phyloP scores from a whole-genome alignment of 129 eudicot genomes.

The Helianthus annuus region DNA sequence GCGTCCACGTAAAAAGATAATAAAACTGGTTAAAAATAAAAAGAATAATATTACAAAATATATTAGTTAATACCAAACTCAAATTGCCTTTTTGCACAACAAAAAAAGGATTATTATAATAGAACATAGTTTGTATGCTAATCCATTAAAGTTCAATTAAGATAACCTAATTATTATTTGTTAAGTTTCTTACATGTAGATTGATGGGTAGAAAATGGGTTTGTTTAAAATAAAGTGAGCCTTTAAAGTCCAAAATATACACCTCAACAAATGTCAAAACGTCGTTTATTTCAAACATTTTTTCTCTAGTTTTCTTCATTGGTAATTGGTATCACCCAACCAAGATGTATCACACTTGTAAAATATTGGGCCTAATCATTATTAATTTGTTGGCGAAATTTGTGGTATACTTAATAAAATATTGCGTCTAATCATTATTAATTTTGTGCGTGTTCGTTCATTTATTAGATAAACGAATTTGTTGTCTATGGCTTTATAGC shows the following conservation, averaged over 20 bases:
- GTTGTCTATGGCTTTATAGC: too few species aligned
- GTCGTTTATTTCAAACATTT: constrained; percentile 17
- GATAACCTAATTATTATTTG: background rate
- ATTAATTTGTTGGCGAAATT: too few species aligned
- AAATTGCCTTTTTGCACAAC: background rate
- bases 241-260: constrained; percentile 31
- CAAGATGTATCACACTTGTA: background rate
- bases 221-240: background rate
- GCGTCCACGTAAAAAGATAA: background rate
- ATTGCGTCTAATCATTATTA: background rate
- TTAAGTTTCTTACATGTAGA: background rate
- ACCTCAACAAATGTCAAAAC: constrained; percentile 18
- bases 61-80: background rate
- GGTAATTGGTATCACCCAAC: constrained; percentile 14
- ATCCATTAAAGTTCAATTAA: background rate
- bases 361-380: too few species aligned
- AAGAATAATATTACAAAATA: background rate
- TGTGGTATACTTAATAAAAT: background rate
- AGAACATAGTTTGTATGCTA: background rate
- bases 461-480: too few species aligned
- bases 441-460: too few species aligned
- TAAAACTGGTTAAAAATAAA: constrained; percentile 2
- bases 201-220: background rate
- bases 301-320: constrained; percentile 13
- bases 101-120: too few species aligned